A percentile compares a stretch with the other conserved stretches of the same genome.
phyloP scores from a whole-genome alignment of 2,329 filamentous ascomycete genomes.

The Cordyceps fumosorosea region DNA sequence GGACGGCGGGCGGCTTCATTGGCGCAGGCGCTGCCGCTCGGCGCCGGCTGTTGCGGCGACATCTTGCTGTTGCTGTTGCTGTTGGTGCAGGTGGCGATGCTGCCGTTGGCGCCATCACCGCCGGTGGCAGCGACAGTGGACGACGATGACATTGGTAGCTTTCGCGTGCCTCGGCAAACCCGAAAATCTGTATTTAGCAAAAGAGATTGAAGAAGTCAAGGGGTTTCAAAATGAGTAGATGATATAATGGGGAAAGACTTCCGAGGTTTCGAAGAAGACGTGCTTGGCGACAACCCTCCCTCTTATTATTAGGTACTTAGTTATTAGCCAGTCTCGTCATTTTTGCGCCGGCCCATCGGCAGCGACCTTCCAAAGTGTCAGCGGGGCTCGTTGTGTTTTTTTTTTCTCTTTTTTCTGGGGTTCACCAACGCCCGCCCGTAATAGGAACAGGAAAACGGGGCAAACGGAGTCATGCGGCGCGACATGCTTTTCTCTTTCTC shows the following conservation, averaged over 20 bases:
- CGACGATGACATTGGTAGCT: background rate
- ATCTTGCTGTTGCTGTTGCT: background rate
- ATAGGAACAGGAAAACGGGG: background rate
- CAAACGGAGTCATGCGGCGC: background rate
- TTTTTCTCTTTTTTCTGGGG: background rate
- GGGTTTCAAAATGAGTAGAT: too few relatives aligned
- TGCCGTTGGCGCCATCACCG: background rate
- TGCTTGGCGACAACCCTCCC: background rate
- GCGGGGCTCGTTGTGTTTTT: background rate
- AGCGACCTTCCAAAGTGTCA: background rate
- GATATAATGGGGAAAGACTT: too few relatives aligned
- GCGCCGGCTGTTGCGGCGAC: background rate
- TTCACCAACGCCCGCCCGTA: background rate
- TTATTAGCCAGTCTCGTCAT: background rate
- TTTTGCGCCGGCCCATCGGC: background rate
- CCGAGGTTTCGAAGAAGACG: background rate
- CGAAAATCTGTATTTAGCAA: background rate
- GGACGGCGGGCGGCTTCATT: conserved; percentile 13
- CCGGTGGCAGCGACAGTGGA: background rate
- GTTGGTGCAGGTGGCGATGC: background rate
- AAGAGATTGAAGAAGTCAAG: background rate
- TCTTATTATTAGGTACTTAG: too few relatives aligned
- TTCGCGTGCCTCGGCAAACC: too few relatives aligned
- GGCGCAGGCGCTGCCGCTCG: background rate
- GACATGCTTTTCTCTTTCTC: background rate